Evolutionary conservation across 2,329 filamentous ascomycete genomes (phyloP).

Genomic region (Paracoccidioides brasiliensis): DNA sequence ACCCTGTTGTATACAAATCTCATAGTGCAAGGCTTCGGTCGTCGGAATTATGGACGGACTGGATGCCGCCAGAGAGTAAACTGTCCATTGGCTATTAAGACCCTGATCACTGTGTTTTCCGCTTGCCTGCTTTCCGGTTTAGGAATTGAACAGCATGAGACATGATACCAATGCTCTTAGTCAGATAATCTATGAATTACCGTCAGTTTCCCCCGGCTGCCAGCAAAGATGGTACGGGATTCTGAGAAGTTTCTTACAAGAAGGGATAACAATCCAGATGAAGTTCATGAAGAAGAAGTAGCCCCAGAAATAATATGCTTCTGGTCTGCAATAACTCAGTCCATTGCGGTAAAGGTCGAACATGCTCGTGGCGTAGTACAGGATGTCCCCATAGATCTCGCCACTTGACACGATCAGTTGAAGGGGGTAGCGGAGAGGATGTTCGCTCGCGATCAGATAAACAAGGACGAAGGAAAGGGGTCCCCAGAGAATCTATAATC

Average conservation of each 20-base stretch:
- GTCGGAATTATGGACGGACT: background rate
- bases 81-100: background rate
- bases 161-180: slow-evolving; percentile 19
- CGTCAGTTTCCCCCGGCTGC: background rate
- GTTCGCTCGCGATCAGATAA: slow-evolving; percentile 39
- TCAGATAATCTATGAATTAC: slow-evolving; percentile 20
- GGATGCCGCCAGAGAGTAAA: background rate
- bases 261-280: slow-evolving; percentile 52
- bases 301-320: slow-evolving; percentile 51
- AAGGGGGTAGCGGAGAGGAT: slow-evolving; percentile 45
- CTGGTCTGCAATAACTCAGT: slow-evolving; percentile 46
- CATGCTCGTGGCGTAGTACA: slow-evolving; percentile 52
- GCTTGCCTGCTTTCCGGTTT: slow-evolving; percentile 11
- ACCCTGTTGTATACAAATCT: background rate
- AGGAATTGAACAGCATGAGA: slow-evolving; percentile 19
- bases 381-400: slow-evolving; percentile 50
- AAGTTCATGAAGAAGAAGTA: slow-evolving; percentile 55
- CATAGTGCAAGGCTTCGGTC: background rate
- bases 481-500: slow-evolving; percentile 43
- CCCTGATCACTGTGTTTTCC: slow-evolving; percentile 17
- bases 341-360: slow-evolving; percentile 46
- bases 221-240: background rate
- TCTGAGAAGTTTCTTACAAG: slow-evolving; percentile 30
- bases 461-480: slow-evolving; percentile 47
- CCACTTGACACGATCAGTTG: slow-evolving; percentile 49